Evolutionary conservation across 305 asterid genomes (phyloP).

Genomic region (Fraxinus latifolia): DNA sequence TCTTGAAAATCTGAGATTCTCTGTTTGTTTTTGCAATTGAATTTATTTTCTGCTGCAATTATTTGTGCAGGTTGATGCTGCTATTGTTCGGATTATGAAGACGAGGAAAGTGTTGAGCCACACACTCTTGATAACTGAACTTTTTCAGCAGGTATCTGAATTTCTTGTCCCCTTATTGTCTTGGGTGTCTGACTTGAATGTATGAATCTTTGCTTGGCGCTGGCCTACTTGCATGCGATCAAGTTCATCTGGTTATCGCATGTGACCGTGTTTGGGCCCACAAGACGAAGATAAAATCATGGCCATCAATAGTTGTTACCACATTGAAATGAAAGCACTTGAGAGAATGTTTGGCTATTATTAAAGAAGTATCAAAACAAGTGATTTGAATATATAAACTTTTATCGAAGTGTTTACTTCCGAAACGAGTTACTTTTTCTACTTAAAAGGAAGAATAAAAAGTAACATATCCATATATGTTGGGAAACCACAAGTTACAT

Average conservation of each 20-base stretch:
- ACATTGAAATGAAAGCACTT: background rate
- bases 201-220: background rate
- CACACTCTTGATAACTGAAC: slow-evolving; percentile 90
- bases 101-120: slow-evolving; percentile 94
- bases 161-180: background rate
- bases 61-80: slow-evolving; percentile 83
- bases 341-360: background rate
- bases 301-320: background rate
- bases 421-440: background rate
- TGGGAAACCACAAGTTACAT: background rate
- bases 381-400: background rate
- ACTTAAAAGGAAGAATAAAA: background rate
- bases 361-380: background rate
- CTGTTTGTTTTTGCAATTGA: slow-evolving; percentile 11
- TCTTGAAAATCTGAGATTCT: background rate
- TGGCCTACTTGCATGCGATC: background rate
- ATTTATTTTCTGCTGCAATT: slow-evolving; percentile 12
- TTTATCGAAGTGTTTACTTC: background rate
- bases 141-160: slow-evolving; percentile 80
- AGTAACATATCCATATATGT: background rate
- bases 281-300: background rate
- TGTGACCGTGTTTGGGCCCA: background rate
- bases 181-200: background rate
- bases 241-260: background rate
- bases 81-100: slow-evolving; percentile 97